Evolutionary conservation across 2,329 filamentous ascomycete species (phyloP).

Genomic region (Sporothrix protearum): DNA sequence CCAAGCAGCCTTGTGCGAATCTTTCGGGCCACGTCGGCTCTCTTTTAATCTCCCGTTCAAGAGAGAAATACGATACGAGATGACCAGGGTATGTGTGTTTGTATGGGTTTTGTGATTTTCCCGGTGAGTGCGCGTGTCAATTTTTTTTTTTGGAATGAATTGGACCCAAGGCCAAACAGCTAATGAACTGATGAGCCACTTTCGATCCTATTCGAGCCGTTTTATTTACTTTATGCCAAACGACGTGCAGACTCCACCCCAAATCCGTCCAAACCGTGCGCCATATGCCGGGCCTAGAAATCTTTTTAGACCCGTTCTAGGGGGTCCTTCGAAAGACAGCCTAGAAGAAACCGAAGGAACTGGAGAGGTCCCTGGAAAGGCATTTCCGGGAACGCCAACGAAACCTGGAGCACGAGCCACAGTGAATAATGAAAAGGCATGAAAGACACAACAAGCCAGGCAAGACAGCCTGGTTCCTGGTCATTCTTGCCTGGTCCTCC

Average conservation of each 20-base stretch:
- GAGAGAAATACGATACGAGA: background rate
- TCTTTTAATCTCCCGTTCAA: background rate
- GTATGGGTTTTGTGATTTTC: too few species aligned
- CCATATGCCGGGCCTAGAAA: conserved; percentile 3
- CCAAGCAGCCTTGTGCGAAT: background rate
- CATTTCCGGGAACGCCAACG: background rate
- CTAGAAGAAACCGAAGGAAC: background rate
- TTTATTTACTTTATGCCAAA: background rate
- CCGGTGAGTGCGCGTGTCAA: background rate
- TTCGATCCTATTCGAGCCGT: background rate
- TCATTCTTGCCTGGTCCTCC: background rate
- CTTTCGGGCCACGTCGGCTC: background rate
- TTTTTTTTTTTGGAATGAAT: background rate
- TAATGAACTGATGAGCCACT: background rate
- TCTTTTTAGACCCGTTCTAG: conserved; percentile 4
- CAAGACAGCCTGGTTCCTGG: background rate
- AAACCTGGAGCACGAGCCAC: background rate
- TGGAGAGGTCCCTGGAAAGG: background rate
- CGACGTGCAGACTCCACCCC: background rate
- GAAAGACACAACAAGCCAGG: background rate
- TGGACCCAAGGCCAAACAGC: background rate
- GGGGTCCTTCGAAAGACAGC: background rate
- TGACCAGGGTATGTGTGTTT: background rate
- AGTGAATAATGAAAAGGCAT: background rate
- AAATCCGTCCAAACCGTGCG: background rate